These are phyloP conservation scores for Hydnomerulius pinastri DNA, from an alignment of 768 basidiomycete genomes.

Conservation along the genomic window DNA sequence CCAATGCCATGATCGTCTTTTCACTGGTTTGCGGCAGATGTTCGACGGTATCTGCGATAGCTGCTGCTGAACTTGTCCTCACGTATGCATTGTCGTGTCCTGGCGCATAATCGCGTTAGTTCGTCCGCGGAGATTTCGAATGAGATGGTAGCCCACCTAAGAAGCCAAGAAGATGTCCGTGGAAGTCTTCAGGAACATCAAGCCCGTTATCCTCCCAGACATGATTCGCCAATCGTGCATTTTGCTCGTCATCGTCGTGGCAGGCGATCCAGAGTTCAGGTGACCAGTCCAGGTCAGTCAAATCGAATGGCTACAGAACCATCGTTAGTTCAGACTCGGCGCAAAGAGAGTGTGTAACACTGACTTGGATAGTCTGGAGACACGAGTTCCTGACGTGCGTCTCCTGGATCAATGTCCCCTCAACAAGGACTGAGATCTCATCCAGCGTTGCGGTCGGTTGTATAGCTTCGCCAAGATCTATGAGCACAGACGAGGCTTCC, in stretches of 20 bases:
- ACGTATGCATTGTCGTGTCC: constrained; percentile 83
- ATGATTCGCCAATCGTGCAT: constrained; percentile 74
- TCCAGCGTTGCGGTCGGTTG: constrained; percentile 57
- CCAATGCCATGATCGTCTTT: constrained; percentile 51
- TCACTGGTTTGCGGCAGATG: constrained; percentile 64
- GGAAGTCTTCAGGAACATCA: constrained; percentile 70
- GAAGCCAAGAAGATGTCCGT: constrained; percentile 59
- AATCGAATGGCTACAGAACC: constrained; percentile 74
- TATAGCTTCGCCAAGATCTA: constrained; percentile 82
- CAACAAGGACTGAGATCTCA: constrained; percentile 69
- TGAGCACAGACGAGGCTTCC: constrained; percentile 76
- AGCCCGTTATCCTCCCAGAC: constrained; percentile 97
- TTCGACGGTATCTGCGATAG: constrained; percentile 76
- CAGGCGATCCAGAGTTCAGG: constrained; percentile 84
- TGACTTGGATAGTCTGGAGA: constrained; percentile 86
- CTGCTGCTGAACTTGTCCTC: constrained; percentile 65
- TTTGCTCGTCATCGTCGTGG: constrained; percentile 90
- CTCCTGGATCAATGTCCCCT: constrained; percentile 81
- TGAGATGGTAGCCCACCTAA: constrained; percentile 56
- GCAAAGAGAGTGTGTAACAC: constrained; percentile 10
- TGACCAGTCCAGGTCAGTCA: constrained; percentile 94
- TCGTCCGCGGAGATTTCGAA: not conserved
- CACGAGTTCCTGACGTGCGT: constrained; percentile 86
- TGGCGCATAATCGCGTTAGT: constrained; percentile 29
- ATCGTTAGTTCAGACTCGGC: constrained; percentile 1